These are phyloP conservation scores for Puccinia triticina DNA, from an alignment of 1,284 basidiomycete genomes.

Conservation along the genomic window DNA sequence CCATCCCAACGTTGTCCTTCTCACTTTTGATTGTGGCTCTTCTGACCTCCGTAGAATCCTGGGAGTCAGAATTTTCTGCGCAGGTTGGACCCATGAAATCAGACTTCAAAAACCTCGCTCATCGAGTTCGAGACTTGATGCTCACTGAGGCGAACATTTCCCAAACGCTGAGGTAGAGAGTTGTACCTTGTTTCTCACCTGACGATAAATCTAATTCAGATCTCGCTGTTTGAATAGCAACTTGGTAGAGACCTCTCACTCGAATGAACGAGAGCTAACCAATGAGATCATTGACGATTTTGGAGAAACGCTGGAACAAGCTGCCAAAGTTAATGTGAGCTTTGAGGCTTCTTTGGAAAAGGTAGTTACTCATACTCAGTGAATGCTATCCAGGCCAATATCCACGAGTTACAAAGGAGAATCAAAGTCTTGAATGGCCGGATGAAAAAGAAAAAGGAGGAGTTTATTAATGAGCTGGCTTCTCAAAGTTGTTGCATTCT, in stretches of 20 bases:
- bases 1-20: not conserved
- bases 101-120: not conserved
- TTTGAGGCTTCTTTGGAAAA: not conserved
- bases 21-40: not conserved
- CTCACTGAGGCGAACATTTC: not conserved
- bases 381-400: not conserved
- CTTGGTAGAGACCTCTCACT: not conserved
- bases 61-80: constrained; percentile 22
- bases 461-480: constrained; percentile 22
- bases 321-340: constrained; percentile 15
- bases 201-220: not conserved
- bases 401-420: constrained; percentile 15
- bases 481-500: constrained; percentile 12
- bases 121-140: constrained; percentile 17
- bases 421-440: constrained; percentile 8
- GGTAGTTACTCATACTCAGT: too few relatives aligned
- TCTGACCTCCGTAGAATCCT: constrained; percentile 2
- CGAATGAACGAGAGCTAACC: not conserved
- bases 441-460: constrained; percentile 18
- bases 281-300: constrained; percentile 1
- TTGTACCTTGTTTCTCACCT: not conserved
- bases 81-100: constrained; percentile 22
- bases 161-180: constrained; percentile 2
- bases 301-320: constrained; percentile 22
- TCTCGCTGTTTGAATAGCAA: constrained; percentile 15